Evolutionary conservation across 1,284 basidiomycete genomes (phyloP), one percentile per base, ranked within the genome.

Genomic region (Heterobasidion irregulare): DNA sequence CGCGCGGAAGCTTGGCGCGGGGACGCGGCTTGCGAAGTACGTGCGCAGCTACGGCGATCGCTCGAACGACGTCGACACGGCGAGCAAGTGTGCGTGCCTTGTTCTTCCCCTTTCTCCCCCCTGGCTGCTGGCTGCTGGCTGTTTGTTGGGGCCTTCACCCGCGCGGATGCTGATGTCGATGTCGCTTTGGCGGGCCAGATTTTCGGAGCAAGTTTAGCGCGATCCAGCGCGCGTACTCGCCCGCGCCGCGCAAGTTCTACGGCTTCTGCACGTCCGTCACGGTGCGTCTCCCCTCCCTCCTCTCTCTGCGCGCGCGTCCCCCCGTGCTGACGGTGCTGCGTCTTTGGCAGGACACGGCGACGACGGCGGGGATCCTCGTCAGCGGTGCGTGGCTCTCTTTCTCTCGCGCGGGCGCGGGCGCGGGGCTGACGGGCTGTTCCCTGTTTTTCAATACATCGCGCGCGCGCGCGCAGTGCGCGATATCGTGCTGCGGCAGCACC

Each of bases 231-330:
- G 84, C 89, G 66, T 84, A 86, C 64, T 89, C 86, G 8, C 86
- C 84, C 1, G 75, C 75, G 43, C 84, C 86, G 48, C 74, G 88
- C 53, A 88, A 87, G 64, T 90, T 89, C 62, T 90, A 90, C 63
- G 83, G 83, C 2, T 89, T 88, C 64, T 84, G 82, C 61, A 90
- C 88, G 15, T 86, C 84, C 16, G 86, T 90, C 38, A 90, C 86
- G 53, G 83, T 85, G 59, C 52, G 78, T 64, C 47, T 5, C 10
- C 18, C 47, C 16, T 45, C 48, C 26, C 38, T 34, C 43, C 18
- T 15, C 18, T 15, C 35, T 36, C 47, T 44, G 26, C 7, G 15
- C 19, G 6, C 32, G 12, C 3, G 41, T 32, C 2, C 33, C 26
- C 26, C 26, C 26, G 26, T 26, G 26, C 44, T 32, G 18, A 16